phyloP scores from a whole-genome alignment of 768 basidiomycete species.

The Postia placenta region DNA sequence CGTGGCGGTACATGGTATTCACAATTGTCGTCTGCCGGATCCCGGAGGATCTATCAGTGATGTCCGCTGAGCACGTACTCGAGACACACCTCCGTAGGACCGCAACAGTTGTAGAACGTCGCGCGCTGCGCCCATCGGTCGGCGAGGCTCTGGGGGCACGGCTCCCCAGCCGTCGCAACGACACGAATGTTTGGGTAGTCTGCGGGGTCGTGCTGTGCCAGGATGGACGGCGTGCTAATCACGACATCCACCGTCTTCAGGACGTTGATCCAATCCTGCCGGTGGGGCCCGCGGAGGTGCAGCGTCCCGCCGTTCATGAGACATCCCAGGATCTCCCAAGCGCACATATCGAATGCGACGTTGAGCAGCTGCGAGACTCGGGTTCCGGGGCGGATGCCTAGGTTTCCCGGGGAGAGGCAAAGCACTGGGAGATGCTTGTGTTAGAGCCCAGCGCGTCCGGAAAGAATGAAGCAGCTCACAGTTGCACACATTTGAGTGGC shows the following conservation, averaged over 20 bases:
- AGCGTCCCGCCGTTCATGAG: constrained; percentile 48
- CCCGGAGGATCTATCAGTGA: neutral
- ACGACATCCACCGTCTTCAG: constrained; percentile 46
- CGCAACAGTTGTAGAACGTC: constrained; percentile 48
- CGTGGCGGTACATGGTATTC: constrained; percentile 49
- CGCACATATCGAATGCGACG: constrained; percentile 63
- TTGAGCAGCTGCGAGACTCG: constrained; percentile 57
- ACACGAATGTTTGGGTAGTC: constrained; percentile 51
- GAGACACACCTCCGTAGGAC: constrained; percentile 44
- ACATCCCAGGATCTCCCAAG: constrained; percentile 53
- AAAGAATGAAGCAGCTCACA: constrained; percentile 29
- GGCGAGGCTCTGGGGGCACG: constrained; percentile 41
- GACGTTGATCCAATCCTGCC: constrained; percentile 43
- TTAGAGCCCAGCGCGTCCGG: neutral
- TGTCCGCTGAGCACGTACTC: neutral
- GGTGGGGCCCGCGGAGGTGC: constrained; percentile 45
- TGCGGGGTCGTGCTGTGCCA: constrained; percentile 37
- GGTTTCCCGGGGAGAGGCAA: constrained; percentile 45
- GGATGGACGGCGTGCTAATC: constrained; percentile 22
- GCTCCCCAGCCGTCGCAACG: constrained; percentile 53
- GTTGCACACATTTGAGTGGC: constrained; percentile 53
- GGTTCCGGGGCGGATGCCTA: constrained; percentile 49
- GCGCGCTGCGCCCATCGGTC: constrained; percentile 40
- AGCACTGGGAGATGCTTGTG: constrained; percentile 37
- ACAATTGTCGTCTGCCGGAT: constrained; percentile 43